Conservation (phyloP, 768 basidiomycete genomes). For the Podaxis rugospora region DNA sequence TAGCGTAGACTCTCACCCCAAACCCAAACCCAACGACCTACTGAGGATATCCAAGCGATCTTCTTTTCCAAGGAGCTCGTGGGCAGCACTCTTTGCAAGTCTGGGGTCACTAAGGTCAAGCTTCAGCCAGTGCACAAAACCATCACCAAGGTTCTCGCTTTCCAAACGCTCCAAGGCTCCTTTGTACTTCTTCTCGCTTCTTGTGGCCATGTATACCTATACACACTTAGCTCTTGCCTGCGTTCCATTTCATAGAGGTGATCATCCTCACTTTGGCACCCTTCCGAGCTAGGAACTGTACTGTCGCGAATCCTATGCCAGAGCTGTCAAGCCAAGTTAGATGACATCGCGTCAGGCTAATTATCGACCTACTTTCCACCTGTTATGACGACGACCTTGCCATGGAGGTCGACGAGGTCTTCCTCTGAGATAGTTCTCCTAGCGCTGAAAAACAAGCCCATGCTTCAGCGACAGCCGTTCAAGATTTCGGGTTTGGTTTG, state of each 20-base stretch:
- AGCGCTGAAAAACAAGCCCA: not conserved
- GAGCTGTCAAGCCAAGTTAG: not conserved
- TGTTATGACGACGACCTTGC: conserved; percentile 40
- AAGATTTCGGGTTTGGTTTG: not conserved
- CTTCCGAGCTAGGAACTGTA: conserved; percentile 10
- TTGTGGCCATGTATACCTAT: conserved; percentile 13
- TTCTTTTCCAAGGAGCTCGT: conserved; percentile 46
- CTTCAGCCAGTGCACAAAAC: conserved; percentile 43
- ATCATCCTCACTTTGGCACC: conserved; percentile 6
- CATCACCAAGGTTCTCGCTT: conserved; percentile 40
- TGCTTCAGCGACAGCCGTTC: not conserved
- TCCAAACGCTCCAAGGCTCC: conserved; percentile 25
- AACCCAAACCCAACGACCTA: conserved; percentile 23
- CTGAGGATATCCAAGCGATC: conserved; percentile 50
- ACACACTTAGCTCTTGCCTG: not conserved
- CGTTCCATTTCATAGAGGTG: not conserved
- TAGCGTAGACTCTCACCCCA: not conserved
- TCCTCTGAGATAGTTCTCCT: conserved; percentile 17
- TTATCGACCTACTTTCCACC: conserved; percentile 36
- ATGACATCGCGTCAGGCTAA: not conserved
- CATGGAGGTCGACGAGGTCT: conserved; percentile 39
- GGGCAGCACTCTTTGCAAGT: conserved; percentile 41
- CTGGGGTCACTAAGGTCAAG: conserved; percentile 49
- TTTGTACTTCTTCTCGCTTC: not conserved
- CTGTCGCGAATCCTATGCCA: conserved; percentile 7